Conservation (phyloP, 2,329 filamentous ascomycete species). For the Phoma sp. region DNA sequence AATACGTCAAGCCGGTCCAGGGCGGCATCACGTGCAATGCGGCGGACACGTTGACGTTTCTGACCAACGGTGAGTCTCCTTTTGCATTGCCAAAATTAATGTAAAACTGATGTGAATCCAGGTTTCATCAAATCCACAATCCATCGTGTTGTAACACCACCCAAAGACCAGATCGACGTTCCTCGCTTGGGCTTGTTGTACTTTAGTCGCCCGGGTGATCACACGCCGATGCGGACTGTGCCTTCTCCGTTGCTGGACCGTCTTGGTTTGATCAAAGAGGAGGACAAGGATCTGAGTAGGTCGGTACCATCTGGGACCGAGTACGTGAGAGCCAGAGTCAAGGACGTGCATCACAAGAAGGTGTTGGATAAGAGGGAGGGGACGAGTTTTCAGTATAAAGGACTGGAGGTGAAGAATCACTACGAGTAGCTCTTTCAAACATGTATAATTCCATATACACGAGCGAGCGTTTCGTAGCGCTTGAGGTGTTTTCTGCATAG, state of each 20-base stretch:
- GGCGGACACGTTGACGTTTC: conserved; percentile 47
- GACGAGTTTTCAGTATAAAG: conserved; percentile 54
- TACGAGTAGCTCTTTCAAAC: conserved; percentile 26
- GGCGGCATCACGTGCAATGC: conserved; percentile 50
- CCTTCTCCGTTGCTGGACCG: conserved; percentile 41
- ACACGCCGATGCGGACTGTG: conserved; percentile 42
- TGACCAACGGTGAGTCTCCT: conserved; percentile 43
- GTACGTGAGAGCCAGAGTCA: conserved; percentile 56
- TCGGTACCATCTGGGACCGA: conserved; percentile 52
- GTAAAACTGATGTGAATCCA: background rate
- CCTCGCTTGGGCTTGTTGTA: conserved; percentile 42
- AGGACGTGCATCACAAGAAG: conserved; percentile 55
- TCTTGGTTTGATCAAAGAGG: conserved; percentile 47
- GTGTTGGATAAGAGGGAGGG: conserved; percentile 54
- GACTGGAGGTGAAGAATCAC: conserved; percentile 49
- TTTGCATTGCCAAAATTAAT: background rate
- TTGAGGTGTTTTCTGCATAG: too few relatives aligned
- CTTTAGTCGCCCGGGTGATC: conserved; percentile 29
- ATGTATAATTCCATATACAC: background rate
- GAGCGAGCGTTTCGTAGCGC: too few relatives aligned
- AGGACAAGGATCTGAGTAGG: conserved; percentile 47
- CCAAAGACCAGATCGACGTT: conserved; percentile 55
- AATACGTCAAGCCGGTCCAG: conserved; percentile 48
- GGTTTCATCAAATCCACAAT: conserved; percentile 56
- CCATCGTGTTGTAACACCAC: conserved; percentile 57